Percentiles rank a stretch among this genome's conserved stretches.
Conservation (phyloP, 2,329 filamentous ascomycete genomes). For the Cladosporium sp. region DNA sequence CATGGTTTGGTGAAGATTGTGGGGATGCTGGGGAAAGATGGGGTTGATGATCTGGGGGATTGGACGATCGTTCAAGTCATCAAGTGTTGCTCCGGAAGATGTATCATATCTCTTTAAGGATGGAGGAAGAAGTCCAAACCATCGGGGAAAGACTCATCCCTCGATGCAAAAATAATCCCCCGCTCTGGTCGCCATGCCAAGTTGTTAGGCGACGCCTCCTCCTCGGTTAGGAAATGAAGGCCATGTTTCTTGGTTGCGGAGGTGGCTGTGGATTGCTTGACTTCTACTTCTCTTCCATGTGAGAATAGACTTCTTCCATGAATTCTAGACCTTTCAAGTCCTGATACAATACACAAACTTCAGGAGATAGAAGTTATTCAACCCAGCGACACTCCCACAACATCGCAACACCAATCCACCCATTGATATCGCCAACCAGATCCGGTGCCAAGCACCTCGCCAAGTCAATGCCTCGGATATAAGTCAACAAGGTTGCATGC, state of each 20-base stretch:
- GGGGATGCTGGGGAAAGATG: neutral
- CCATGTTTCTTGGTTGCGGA: conserved; percentile 2
- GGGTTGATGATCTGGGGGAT: neutral
- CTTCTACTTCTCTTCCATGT: too few relatives aligned
- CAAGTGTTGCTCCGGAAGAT: neutral
- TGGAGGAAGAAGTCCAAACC: neutral
- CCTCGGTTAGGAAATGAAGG: neutral
- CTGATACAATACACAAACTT: too few relatives aligned
- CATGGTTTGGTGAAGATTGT: conserved; percentile 10
- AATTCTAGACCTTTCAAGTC: too few relatives aligned
- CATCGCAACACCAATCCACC: too few relatives aligned
- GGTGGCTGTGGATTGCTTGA: neutral
- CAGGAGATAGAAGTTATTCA: too few relatives aligned
- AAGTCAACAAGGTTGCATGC: too few relatives aligned
- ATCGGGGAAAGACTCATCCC: neutral
- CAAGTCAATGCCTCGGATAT: too few relatives aligned
- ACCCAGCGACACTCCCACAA: too few relatives aligned
- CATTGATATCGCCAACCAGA: too few relatives aligned
- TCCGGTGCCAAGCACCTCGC: too few relatives aligned
- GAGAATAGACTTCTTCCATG: too few relatives aligned
- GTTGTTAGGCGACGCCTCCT: neutral
- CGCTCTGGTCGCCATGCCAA: neutral
- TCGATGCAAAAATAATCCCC: neutral
- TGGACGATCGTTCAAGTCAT: neutral
- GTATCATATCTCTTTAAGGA: neutral